These are phyloP conservation scores for Penicillium psychrofluorescens DNA, from an alignment of 495 filamentous ascomycete species.

Conservation along the genomic window DNA sequence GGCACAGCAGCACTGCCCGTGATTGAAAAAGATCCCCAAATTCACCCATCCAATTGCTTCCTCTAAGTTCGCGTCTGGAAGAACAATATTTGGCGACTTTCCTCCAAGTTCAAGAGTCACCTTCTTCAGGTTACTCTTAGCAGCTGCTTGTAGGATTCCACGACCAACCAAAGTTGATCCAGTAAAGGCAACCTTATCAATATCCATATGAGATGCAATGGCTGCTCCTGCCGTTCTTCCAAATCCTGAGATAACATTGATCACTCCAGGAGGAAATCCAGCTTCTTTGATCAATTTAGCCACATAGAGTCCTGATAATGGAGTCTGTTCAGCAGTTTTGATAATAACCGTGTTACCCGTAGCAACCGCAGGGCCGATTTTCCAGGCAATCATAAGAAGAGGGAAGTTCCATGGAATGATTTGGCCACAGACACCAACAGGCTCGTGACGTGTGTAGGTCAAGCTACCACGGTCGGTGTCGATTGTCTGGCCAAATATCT, in stretches of 20 bases:
- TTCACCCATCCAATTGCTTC: constrained; percentile 98
- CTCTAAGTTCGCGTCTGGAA: constrained; percentile 91
- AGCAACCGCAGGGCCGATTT: constrained; percentile 89
- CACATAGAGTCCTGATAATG: constrained; percentile 77
- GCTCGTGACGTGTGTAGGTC: constrained; percentile 85
- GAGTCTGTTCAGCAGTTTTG: constrained; percentile 96
- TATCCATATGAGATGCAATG: constrained; percentile 88
- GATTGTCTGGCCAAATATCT: constrained; percentile 93
- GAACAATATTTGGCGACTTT: constrained; percentile 97
- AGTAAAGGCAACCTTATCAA: constrained; percentile 98
- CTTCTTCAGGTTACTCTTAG: constrained; percentile 95
- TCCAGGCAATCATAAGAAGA: constrained; percentile 95
- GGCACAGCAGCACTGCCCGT: constrained; percentile 97
- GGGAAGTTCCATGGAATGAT: constrained; percentile 99
- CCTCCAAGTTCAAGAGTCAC: constrained; percentile 95
- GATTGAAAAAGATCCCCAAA: constrained; percentile 98
- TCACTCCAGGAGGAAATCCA: constrained; percentile 90
- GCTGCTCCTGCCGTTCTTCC: constrained; percentile 87
- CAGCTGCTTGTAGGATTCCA: constrained; percentile 91
- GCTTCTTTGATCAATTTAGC: constrained; percentile 82
- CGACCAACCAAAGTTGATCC: constrained; percentile 89
- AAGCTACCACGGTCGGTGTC: constrained; percentile 81
- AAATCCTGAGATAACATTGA: constrained; percentile 93
- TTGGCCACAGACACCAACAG: constrained; percentile 88
- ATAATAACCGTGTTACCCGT: constrained; percentile 85